Percentiles rank a stretch among this genome's conserved stretches.
Conservation (phyloP, 768 basidiomycete species). For the Tricholoma matsutake region DNA sequence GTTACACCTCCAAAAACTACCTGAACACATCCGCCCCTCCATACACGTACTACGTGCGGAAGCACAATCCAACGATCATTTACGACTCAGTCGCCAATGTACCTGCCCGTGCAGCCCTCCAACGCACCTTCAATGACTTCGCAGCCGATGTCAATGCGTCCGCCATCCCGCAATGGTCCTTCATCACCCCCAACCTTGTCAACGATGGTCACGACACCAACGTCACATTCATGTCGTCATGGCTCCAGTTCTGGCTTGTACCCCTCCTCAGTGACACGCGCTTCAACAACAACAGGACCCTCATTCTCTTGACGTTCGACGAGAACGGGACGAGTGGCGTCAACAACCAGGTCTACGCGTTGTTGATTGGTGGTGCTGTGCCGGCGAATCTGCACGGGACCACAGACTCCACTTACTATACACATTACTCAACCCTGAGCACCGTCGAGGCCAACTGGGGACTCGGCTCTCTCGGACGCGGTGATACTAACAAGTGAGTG, state of each 20-base stretch:
- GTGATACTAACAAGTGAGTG: background rate
- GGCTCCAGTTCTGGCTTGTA: conserved; percentile 48
- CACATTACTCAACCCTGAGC: conserved; percentile 56
- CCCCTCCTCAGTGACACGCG: conserved; percentile 46
- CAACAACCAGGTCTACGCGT: conserved; percentile 45
- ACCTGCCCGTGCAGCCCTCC: conserved; percentile 36
- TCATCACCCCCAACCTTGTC: conserved; percentile 60
- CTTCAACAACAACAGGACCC: conserved; percentile 53
- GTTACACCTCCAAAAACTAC: background rate
- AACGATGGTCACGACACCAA: conserved; percentile 63
- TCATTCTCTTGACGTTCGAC: conserved; percentile 63
- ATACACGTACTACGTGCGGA: background rate
- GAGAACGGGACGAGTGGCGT: conserved; percentile 41
- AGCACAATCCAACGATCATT: conserved; percentile 41
- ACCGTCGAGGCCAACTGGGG: conserved; percentile 62
- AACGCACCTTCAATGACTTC: conserved; percentile 64
- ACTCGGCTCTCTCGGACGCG: conserved; percentile 57
- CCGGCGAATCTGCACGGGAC: conserved; percentile 40
- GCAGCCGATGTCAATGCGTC: conserved; percentile 48
- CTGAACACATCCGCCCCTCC: background rate
- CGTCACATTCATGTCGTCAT: conserved; percentile 42
- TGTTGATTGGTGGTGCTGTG: conserved; percentile 43
- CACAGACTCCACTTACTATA: conserved; percentile 53
- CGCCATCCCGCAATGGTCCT: conserved; percentile 56
- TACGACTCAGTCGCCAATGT: conserved; percentile 48